Evolutionary conservation across 305 asterid genomes (phyloP), one percentile per base, ranked within the genome.

Genomic region (Fraxinus greggii): DNA sequence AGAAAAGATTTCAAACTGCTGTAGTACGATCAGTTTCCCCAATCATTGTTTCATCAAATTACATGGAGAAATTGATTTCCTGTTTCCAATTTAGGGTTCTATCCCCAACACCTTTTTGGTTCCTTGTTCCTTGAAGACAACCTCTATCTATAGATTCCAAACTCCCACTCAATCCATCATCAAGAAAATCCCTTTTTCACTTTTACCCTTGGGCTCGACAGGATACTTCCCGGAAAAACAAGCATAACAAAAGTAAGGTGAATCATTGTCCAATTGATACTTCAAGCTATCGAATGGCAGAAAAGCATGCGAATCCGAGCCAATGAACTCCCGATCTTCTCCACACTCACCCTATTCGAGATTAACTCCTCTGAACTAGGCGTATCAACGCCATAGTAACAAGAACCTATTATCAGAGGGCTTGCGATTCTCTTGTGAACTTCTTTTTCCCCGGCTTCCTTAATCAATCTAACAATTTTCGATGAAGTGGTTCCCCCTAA

Each of bases 401-500:
- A 89, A 76, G 94, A 89, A 0, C 84, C 90, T 7, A 90, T 90
- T 2, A 92, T 86, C 7, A 92, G 94, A 5, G 94, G 96, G 86
- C 93, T 90, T 0, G 93, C 92, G 6, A 89, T 89, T 63, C 95
- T 87, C 95, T 91, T 90, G 51, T 91, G 97, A 21, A 91, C 91
- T 84, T 88, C 95, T 72, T 92, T 93, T 0, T 97, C 99, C 0
- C 97, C 97, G 0, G 95, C 93, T 75, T 94, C 99, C 87, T 91
- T 90, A 72, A 90, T 33, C 85, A 95, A 12, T 83, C 98, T 81
- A n/a, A 95, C 99, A 67, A 95, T 95, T 85, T 95, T 95, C 1
- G 93, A 93, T 0, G 95, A 89, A 3, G 99, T 95, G 0, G 98
- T 94, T 42, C 99, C 98, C 98, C 42, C 99, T 87, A 9, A 94